Evolutionary conservation across 331 rosid species (phyloP), one percentile per base, ranked within the genome.

Genomic region (Erythrophleum ivorense): DNA sequence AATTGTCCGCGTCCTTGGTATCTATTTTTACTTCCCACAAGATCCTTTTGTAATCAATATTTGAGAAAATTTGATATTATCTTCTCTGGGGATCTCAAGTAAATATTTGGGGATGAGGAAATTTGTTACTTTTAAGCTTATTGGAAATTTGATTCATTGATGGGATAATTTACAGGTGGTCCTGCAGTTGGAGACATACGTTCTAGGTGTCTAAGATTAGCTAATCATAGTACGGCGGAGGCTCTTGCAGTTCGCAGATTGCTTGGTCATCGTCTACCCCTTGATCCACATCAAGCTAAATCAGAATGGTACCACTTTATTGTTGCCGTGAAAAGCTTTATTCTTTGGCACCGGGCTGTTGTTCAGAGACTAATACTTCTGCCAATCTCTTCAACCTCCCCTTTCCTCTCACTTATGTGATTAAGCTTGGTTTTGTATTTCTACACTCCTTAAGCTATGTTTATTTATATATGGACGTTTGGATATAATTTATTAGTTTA

Each of bases 151-250:
- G 79, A 60, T 84, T 84, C 16, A 21, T 74, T 79, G 60, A 24
- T 46, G 41, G 40, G 63, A 54, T 54, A 5, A 55, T 18, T 59
- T 46, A 29, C 78, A 94, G 98, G 98, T 31, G 98, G 98, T 74
- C 98, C 98, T 33, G 98, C 98, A 36, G 97, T 95, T 49, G 98
- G 98, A 82, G 98, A 95, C 79, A 95, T 95, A 77, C 97, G 98
- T 78, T 95, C 98, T 7, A 89, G 98, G 84, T 95, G 98, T 84
- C 84, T 95, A 87, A 89, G 98, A 40, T 84, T 95, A 81, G 91
- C 98, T 54, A 97, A 93, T 88, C 81, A 88, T 78, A 95, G 98
- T 68, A 89, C 94, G 19, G 86, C 89, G 7, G 98, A 95, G 89
- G 98, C 98, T 36, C 91, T 90, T 41, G 98, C 98, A 1, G 97